A percentile compares a stretch with the other conserved stretches of the same genome.
phyloP scores from a whole-genome alignment of 2,329 filamentous ascomycete genomes.

The Juglanconis sp. region DNA sequence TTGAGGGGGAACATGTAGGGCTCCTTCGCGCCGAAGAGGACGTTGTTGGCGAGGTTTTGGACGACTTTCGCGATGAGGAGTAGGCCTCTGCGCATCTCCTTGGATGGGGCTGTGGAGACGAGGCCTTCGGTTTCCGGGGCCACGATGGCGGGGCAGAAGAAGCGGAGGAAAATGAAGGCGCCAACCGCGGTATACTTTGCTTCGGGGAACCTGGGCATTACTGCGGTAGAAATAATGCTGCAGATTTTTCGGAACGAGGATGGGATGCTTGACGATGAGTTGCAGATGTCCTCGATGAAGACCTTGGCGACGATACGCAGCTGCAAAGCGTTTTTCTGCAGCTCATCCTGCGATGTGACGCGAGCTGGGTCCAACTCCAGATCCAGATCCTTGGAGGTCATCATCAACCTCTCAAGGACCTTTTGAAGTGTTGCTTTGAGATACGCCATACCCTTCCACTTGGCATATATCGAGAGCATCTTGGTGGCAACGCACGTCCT shows the following conservation, averaged over 20 bases:
- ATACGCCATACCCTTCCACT: conserved; percentile 66
- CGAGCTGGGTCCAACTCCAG: conserved; percentile 65
- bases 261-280: conserved; percentile 59
- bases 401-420: conserved; percentile 62
- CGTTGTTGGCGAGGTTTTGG: conserved; percentile 70
- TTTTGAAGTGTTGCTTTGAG: conserved; percentile 63
- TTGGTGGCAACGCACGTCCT: conserved; percentile 70
- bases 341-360: conserved; percentile 57
- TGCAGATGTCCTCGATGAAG: conserved; percentile 68
- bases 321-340: conserved; percentile 64
- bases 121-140: conserved; percentile 66
- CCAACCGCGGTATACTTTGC: conserved; percentile 71
- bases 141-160: conserved; percentile 71
- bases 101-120: conserved; percentile 58
- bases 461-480: conserved; percentile 68
- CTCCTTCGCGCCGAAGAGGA: conserved; percentile 68
- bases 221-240: conserved; percentile 63
- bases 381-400: conserved; percentile 65
- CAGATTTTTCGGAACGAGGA: conserved; percentile 65
- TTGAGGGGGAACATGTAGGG: conserved; percentile 71
- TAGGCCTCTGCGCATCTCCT: conserved; percentile 66
- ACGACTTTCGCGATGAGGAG: conserved; percentile 69
- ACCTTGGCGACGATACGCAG: conserved; percentile 66
- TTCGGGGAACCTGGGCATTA: conserved; percentile 62
- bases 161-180: conserved; percentile 68